Evolutionary conservation across 148 eudicot species (phyloP), one percentile per base, ranked within the genome.

Genomic region (Silene conica): DNA sequence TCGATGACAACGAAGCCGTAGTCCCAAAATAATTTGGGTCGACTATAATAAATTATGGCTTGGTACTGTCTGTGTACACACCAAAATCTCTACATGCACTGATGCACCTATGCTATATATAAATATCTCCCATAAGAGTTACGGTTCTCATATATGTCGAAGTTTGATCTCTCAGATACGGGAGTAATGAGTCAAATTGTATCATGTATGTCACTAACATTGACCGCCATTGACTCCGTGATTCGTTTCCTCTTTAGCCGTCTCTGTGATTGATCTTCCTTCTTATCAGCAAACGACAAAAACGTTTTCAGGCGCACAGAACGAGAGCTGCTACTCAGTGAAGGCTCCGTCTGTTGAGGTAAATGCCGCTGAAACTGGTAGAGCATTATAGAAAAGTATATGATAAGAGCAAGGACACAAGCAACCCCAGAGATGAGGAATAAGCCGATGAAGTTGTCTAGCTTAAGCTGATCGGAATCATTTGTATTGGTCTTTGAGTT

Each of bases 231-330:
- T 46, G 82, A 80, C 8, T 18, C 10, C 43, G 75, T 65, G 9
- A 64, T 45, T 8, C 84, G 80, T 75, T 80, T 80, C 73, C 87
- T 82, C 66, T 87, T 84, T 58, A 69, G 70, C 68, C 25, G 78
- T 70, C 80, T 76, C 28, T 71, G 67, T 7, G 77, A 50, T 31
- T 62, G 48, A 20, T 80, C 83, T 70, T 82, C 84, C 78, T 85
- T 85, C 79, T 82, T 79, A 72, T 85, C 77, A 71, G 73, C 74
- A 65, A 50, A 86, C 22, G 86, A 78, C 68, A 70, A 72, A 78
- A 81, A 81, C 20, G 83, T 68, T 78, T 7, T 86, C 3, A 81
- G 41, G 9, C 70, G 80, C 45, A 61, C 77, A 23, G 63, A 31
- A 57, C 57, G 81, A 26, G 85, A 67, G 57, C 70, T 78, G 59